These are phyloP conservation scores for Pseudodiploospora longispora DNA, from an alignment of 2,329 filamentous ascomycete genomes.

Conservation along the genomic window DNA sequence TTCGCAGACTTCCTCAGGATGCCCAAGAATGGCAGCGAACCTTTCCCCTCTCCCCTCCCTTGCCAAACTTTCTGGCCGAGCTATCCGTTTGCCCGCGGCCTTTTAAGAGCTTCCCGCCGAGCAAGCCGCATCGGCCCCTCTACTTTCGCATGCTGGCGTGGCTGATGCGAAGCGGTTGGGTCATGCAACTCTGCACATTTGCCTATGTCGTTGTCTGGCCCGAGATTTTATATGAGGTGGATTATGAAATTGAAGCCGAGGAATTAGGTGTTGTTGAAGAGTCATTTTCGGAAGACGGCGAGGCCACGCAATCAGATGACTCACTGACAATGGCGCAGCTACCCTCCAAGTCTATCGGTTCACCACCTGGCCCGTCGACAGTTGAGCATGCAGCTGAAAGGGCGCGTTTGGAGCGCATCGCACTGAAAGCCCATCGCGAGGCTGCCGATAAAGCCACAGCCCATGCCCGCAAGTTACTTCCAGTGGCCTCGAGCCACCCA, in stretches of 20 bases:
- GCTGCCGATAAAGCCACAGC: conserved; percentile 49
- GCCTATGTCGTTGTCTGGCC: conserved; percentile 79
- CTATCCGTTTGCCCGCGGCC: conserved; percentile 73
- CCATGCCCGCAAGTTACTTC: conserved; percentile 42
- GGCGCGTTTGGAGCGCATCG: conserved; percentile 52
- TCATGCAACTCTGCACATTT: conserved; percentile 86
- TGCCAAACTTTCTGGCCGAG: conserved; percentile 80
- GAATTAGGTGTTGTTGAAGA: conserved; percentile 39
- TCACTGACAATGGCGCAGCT: conserved; percentile 6
- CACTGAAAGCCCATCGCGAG: conserved; percentile 44
- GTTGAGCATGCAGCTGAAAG: conserved; percentile 51
- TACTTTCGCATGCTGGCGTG: conserved; percentile 91
- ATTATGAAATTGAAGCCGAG: conserved; percentile 60
- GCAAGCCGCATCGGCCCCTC: conserved; percentile 74
- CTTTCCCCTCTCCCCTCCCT: conserved; percentile 74
- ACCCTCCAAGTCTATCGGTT: conserved; percentile 14
- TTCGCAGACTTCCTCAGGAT: conserved; percentile 60
- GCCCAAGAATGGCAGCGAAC: conserved; percentile 63
- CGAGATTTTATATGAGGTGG: conserved; percentile 74
- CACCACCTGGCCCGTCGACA: conserved; percentile 14
- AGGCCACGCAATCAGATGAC: conserved; percentile 6
- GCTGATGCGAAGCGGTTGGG: conserved; percentile 88
- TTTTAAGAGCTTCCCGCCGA: conserved; percentile 78
- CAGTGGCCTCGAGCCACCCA: conserved; percentile 44
- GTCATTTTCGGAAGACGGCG: conserved; percentile 6